Evolutionary conservation across 2,329 filamentous ascomycete genomes (phyloP).

Genomic region (Stromatinia cepivora): DNA sequence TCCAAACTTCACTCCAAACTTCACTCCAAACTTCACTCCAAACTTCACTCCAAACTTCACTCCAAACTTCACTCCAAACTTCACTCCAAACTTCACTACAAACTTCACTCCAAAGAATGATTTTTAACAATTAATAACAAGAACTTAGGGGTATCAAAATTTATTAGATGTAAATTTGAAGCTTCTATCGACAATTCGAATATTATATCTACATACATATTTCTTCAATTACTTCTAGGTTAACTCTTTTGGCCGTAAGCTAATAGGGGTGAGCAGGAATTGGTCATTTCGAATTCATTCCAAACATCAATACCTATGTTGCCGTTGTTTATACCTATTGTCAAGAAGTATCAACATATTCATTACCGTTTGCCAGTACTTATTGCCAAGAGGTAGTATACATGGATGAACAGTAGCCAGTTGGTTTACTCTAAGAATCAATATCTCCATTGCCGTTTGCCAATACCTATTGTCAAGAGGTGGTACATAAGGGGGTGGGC

Average conservation of each 20-base stretch:
- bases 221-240: neutral
- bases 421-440: too few relatives aligned
- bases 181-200: neutral
- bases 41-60: too few relatives aligned
- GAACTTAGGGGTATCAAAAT: too few relatives aligned
- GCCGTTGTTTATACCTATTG: neutral
- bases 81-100: neutral
- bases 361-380: too few relatives aligned
- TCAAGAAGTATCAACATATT: too few relatives aligned
- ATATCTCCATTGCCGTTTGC: neutral
- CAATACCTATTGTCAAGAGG: neutral
- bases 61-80: too few relatives aligned
- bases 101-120: neutral
- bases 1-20: too few relatives aligned
- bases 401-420: too few relatives aligned
- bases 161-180: too few relatives aligned
- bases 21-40: too few relatives aligned
- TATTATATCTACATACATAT: neutral
- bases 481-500: neutral
- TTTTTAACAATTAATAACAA: neutral
- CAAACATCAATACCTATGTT: neutral
- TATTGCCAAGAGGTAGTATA: too few relatives aligned
- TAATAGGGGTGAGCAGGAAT: neutral
- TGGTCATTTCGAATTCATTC: too few relatives aligned
- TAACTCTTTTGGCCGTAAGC: neutral